Conservation (phyloP, 1,284 basidiomycete genomes). For the Tilletiaria anomala region DNA sequence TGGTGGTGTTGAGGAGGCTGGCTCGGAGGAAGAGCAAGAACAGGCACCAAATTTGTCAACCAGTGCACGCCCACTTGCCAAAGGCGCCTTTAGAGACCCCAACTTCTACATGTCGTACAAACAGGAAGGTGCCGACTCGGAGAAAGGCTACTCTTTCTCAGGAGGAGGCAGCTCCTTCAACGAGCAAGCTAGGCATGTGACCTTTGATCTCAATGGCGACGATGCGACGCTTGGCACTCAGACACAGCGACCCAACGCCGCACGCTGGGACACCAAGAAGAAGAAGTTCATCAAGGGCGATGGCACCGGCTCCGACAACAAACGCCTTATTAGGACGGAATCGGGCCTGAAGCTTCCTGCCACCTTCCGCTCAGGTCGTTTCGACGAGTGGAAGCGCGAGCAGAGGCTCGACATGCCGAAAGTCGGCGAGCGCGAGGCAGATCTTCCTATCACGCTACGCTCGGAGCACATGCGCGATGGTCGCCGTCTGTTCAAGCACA, state of each 20-base stretch:
- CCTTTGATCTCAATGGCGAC: conserved; percentile 63
- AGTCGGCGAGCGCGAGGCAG: conserved; percentile 59
- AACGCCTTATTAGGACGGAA: conserved; percentile 86
- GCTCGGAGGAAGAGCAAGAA: conserved; percentile 1
- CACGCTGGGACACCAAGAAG: conserved; percentile 88
- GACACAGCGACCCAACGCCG: conserved; percentile 43
- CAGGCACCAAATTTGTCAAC: conserved; percentile 3
- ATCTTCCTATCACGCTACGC: neutral
- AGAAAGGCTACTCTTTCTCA: conserved; percentile 48
- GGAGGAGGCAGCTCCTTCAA: conserved; percentile 67
- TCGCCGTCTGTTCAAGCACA: conserved; percentile 18
- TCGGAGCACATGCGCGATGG: neutral
- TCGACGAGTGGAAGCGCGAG: conserved; percentile 85
- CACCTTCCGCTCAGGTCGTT: conserved; percentile 78
- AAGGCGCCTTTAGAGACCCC: conserved; percentile 54
- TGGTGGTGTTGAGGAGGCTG: neutral
- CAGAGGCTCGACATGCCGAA: conserved; percentile 57
- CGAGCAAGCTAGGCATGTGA: conserved; percentile 62
- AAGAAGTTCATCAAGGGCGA: conserved; percentile 83
- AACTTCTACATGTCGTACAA: conserved; percentile 84
- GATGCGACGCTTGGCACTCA: conserved; percentile 47
- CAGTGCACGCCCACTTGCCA: neutral
- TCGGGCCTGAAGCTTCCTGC: conserved; percentile 84
- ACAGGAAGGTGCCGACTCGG: conserved; percentile 67
- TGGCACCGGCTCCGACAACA: conserved; percentile 73